phyloP scores from a whole-genome alignment of 1,284 basidiomycete genomes.

The Sanguinoderma infundibulare region DNA sequence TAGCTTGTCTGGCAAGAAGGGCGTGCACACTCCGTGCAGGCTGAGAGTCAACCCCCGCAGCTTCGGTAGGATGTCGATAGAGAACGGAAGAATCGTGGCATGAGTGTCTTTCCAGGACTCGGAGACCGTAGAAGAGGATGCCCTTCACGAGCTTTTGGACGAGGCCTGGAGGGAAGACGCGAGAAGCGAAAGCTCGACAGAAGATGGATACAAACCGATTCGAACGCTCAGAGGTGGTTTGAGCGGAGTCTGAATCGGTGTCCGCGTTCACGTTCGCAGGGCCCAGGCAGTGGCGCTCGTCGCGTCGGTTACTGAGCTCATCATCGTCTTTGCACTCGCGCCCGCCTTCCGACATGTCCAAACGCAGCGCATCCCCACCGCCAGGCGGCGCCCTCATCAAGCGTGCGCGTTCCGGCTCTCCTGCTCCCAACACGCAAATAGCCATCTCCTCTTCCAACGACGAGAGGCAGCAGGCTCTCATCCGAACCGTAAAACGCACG shows the following conservation, averaged over 20 bases:
- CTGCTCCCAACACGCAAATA: constrained; percentile 63
- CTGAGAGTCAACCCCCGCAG: no score
- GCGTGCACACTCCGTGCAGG: no score
- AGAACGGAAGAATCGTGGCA: no score
- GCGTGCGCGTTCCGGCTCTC: constrained; percentile 62
- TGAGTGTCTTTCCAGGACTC: no score
- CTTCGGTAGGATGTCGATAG: no score
- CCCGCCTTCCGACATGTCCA: constrained; percentile 56
- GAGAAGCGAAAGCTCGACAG: no score
- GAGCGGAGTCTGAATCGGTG: background rate
- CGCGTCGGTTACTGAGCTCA: constrained; percentile 3
- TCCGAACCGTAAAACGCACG: constrained; percentile 79
- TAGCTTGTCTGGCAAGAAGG: no score
- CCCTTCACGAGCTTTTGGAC: no score
- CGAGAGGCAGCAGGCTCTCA: constrained; percentile 72
- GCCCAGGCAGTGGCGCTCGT: background rate
- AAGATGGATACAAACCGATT: no score
- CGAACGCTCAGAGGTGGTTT: no score
- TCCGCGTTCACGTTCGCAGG: background rate
- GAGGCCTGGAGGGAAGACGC: no score
- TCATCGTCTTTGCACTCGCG: constrained; percentile 6
- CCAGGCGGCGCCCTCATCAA: constrained; percentile 63
- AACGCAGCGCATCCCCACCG: constrained; percentile 64
- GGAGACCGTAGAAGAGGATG: no score
- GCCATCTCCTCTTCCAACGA: constrained; percentile 75